Conservation (phyloP, 2,329 filamentous ascomycete species). For the Aspergillus fischeri region DNA sequence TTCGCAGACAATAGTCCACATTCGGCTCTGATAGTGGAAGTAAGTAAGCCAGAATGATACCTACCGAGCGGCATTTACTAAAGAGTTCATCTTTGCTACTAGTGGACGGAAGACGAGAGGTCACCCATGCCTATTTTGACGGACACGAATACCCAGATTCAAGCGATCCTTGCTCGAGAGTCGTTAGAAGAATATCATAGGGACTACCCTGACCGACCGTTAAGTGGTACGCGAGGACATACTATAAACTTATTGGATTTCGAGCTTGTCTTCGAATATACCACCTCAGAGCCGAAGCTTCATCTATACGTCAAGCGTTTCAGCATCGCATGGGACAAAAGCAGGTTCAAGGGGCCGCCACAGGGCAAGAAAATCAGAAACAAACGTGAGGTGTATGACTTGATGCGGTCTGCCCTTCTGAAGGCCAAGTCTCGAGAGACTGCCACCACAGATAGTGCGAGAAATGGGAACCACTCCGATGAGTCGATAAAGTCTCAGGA, state of each 20-base stretch:
- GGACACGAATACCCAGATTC: conserved; percentile 32
- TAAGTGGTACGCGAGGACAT: conserved; percentile 22
- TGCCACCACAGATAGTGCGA: neutral
- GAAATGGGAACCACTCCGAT: conserved; percentile 4
- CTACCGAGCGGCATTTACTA: neutral
- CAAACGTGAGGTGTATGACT: conserved; percentile 8
- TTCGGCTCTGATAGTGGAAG: conserved; percentile 27
- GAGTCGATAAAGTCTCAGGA: conserved; percentile 11
- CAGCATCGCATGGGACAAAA: conserved; percentile 18
- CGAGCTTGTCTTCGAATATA: conserved; percentile 32
- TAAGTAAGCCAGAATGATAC: conserved; percentile 11
- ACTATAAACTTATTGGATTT: conserved; percentile 31
- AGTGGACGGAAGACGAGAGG: conserved; percentile 25
- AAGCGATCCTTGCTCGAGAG: conserved; percentile 26
- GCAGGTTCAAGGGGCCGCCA: conserved; percentile 8
- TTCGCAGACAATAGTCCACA: conserved; percentile 16
- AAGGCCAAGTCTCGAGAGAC: conserved; percentile 6
- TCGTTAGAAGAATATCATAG: conserved; percentile 21
- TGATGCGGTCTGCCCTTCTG: conserved; percentile 14
- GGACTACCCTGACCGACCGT: conserved; percentile 12
- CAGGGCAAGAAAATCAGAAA: conserved; percentile 20
- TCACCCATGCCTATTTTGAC: conserved; percentile 25
- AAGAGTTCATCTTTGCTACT: conserved; percentile 1
- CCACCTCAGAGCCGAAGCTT: conserved; percentile 17
- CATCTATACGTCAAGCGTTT: conserved; percentile 24